A percentile compares a stretch with the other conserved stretches of the same genome.
phyloP scores from a whole-genome alignment of 768 basidiomycete genomes.

The Coprinopsis sp. region DNA sequence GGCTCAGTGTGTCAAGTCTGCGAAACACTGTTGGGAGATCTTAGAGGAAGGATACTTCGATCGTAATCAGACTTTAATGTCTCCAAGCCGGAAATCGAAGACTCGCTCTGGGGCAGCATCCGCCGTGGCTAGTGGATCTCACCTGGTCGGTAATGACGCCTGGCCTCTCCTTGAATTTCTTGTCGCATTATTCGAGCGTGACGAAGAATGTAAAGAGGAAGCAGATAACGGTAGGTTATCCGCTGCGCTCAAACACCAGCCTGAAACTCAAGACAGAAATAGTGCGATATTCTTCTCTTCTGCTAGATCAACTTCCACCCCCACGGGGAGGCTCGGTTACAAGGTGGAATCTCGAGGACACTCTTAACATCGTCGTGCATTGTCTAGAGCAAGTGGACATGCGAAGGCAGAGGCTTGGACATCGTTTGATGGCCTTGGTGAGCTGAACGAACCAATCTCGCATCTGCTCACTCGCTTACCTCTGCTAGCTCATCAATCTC shows the following conservation, averaged over 20 bases:
- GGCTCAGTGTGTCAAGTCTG: conserved; percentile 47
- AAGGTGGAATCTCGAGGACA: conserved; percentile 12
- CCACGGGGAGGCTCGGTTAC: conserved; percentile 8
- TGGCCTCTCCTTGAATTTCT: conserved; percentile 76
- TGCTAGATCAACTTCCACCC: conserved; percentile 16
- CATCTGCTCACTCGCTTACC: not conserved
- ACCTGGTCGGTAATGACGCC: conserved; percentile 53
- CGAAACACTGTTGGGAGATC: conserved; percentile 59
- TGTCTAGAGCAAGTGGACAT: conserved; percentile 26
- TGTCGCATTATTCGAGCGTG: conserved; percentile 61
- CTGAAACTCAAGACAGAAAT: not conserved
- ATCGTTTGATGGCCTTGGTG: conserved; percentile 22
- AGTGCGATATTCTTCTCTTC: conserved; percentile 36
- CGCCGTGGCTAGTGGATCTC: conserved; percentile 16
- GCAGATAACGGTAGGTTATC: conserved; percentile 31
- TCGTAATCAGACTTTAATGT: conserved; percentile 20
- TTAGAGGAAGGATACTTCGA: conserved; percentile 50
- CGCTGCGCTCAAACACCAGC: conserved; percentile 4
- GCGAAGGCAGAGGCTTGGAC: conserved; percentile 25
- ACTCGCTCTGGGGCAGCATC: too few relatives aligned
- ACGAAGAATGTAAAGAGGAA: conserved; percentile 39
- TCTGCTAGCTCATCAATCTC: conserved; percentile 37
- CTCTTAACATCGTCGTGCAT: conserved; percentile 23
- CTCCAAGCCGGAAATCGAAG: conserved; percentile 33
- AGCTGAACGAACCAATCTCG: not conserved